Evolutionary conservation across 1,284 basidiomycete species (phyloP), one percentile per base, ranked within the genome.

Genomic region (Stereum hirsutum): DNA sequence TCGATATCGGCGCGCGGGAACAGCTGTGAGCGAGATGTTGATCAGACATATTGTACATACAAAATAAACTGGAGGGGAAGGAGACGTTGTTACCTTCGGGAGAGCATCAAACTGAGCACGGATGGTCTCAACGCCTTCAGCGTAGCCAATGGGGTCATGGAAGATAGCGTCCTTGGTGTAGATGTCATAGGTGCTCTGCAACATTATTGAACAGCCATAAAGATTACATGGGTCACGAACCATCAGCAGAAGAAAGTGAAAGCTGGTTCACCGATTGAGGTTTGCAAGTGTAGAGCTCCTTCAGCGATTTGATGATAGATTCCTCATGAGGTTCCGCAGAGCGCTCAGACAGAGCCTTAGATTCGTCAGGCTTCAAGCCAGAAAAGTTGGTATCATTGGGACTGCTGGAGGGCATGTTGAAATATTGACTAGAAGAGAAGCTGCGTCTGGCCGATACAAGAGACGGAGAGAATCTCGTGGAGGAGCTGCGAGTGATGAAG

Each of bases 91-190:
- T 25, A 68, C 71, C 61, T 72, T 71, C 5, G 63, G 62, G 2
- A 74, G 57, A 4, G 60, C 72, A 24, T 71, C 59, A 54, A 74
- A 74, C 46, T 74, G 72, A 1, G 64, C 60, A 21, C 63, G 61
- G 36, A 74, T 70, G 8, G 66, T 61, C 24, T 58, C 57, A 11
- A 59, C 46, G 6, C 71, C 72, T 41, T 66, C 54, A 6, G 70
- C 68, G 43, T 71, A 68, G 19, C 71, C 71, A 40, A 73, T 53
- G n/a, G 70, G 70, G 50, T 73, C 70, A 44, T 70, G 67, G 50
- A 74, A 74, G 37, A 68, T 55, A 1, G 69, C 69, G 27, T 72
- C 57, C 19, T 56, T 44, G 6, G 67, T 47, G 43, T 74, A 75
- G 5, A 72, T 62, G 39, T 61, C 57, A 49, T 73, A 75, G 1